Percentiles rank a stretch among this genome's conserved stretches.
Evolutionary conservation across 148 eudicot genomes (phyloP).

Genomic region (Rhododendron ferrugineum): DNA sequence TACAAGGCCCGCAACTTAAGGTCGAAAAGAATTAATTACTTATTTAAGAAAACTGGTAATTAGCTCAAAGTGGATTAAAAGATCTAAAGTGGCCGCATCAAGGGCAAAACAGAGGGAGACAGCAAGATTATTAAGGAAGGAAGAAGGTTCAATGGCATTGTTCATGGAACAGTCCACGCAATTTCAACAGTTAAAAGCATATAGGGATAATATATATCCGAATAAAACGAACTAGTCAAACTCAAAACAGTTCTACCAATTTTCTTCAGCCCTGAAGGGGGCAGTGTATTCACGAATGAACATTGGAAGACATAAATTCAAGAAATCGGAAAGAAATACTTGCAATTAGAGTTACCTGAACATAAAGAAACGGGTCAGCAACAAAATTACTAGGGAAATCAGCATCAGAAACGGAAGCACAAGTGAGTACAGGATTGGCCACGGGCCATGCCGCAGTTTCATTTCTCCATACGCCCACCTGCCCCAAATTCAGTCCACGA

Average conservation of each 20-base stretch:
- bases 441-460: constrained; percentile 82
- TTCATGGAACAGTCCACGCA: background rate
- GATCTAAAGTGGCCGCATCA: background rate
- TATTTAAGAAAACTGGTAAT: background rate
- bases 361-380: constrained; percentile 90
- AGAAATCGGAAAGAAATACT: background rate
- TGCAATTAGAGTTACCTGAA: constrained; percentile 38
- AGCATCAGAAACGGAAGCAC: constrained; percentile 70
- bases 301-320: background rate
- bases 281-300: background rate
- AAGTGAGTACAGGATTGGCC: constrained; percentile 83
- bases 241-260: background rate
- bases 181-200: background rate
- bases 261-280: background rate
- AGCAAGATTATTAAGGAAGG: background rate
- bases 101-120: constrained; percentile 3
- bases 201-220: background rate
- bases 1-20: background rate
- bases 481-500: constrained; percentile 14
- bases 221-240: background rate
- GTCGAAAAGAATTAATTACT: background rate
- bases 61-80: background rate
- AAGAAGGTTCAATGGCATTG: background rate
- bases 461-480: constrained; percentile 57
- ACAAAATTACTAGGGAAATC: constrained; percentile 91